A percentile compares a stretch with the other conserved stretches of the same genome.
Conservation (phyloP, 2,329 filamentous ascomycete species). For the Tolypocladium amazonense region DNA sequence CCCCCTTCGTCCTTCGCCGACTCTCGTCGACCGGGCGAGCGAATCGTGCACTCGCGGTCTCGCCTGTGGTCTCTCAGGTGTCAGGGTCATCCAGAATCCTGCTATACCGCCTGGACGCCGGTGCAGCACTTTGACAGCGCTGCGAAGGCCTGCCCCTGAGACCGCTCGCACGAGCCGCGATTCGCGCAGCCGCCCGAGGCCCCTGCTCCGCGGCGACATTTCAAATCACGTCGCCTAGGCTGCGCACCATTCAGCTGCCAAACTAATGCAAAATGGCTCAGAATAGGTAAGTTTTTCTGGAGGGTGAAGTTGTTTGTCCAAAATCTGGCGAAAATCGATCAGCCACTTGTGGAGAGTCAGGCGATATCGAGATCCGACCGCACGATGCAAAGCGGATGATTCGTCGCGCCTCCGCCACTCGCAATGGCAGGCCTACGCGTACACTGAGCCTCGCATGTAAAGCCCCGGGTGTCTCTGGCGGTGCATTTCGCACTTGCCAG, state of each 20-base stretch:
- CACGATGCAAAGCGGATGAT: background rate
- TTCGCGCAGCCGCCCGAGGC: background rate
- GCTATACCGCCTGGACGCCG: background rate
- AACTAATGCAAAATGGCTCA: constrained; percentile 20
- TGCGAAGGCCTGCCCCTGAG: background rate
- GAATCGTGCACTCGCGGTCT: background rate
- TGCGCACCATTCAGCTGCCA: constrained; percentile 1
- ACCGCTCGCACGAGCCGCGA: background rate
- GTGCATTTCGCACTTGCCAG: background rate
- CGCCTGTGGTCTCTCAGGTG: background rate
- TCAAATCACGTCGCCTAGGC: background rate
- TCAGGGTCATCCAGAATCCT: background rate
- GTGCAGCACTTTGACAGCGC: background rate
- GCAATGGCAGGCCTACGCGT: background rate
- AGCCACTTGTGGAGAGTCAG: background rate
- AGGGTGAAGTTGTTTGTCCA: background rate
- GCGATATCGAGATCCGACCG: background rate
- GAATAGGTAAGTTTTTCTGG: constrained; percentile 12
- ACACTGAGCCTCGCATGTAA: background rate
- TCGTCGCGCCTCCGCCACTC: background rate
- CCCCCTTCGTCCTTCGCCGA: background rate
- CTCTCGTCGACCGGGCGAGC: background rate
- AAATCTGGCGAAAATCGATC: background rate
- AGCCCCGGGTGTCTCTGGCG: background rate
- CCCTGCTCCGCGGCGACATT: background rate